Base-by-base conservation (phyloP, 768 basidiomycete species). In the Chlorophyllum brunneum region DNA sequence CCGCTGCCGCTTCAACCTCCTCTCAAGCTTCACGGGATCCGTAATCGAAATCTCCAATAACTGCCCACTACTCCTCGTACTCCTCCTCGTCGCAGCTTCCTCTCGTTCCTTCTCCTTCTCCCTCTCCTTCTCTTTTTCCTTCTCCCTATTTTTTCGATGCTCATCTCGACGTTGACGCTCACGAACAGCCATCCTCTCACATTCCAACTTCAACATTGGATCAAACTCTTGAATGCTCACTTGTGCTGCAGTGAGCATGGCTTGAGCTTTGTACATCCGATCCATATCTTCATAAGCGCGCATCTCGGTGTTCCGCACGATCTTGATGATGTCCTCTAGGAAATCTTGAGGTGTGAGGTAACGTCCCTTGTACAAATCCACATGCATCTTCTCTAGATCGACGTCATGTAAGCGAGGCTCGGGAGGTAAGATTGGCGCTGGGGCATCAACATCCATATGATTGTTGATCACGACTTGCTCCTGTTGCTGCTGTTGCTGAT, bases 301-400 rank as follows among this genome's bases (percentile, higher is more conserved):
- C 15, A 81, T 71, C 20, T 76, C 67, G 0, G 86, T 83, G 51
- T 91, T 89, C 61, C 89, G 82, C 16, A 91, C 83, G 56, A 92
- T 91, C 69, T 85, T 88, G 54, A 78, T 76, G 50, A 93, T 77
- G 58, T 92, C 89, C 40, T 85, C 80, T 6, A 98, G 78, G 74
- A 99, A 97, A 50, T 91, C 86, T 51, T 85, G 81, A 0, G 92
- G 88, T 0, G 92, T 92, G 24, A 92, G 80, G 64, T 98, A 99
- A 34, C 83, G 82, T 34, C 83, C 83, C 63, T 82, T 85, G 74
- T 90, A 92, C 18, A 99, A 75, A 49, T 90, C 84, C 20, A 76
- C 72, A 59, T 95, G 89, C 81, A 99, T 92, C 56, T 80, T 82
- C 61, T 98, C 97, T 31, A 98, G 75, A 65, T 98, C 94, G 77